A percentile compares a stretch with the other conserved stretches of the same genome.
These are phyloP conservation scores for Lycium ferocissimum DNA, from an alignment of 257 asterid species.

Conservation along the genomic window DNA sequence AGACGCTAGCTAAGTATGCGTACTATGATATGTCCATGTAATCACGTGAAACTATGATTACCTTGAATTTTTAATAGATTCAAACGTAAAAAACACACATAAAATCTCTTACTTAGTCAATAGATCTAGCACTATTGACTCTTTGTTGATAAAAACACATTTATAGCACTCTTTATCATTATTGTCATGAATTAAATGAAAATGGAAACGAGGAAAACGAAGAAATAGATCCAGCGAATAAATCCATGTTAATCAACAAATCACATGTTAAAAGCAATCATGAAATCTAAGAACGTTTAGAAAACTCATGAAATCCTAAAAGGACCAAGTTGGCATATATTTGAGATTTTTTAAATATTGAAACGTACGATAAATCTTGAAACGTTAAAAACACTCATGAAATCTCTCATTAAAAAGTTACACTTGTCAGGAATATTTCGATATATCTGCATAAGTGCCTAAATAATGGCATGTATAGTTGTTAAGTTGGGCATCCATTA, in stretches of 20 bases:
- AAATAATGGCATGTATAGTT: background rate
- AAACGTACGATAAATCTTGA: background rate
- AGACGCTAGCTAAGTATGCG: too few species aligned
- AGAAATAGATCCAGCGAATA: too few species aligned
- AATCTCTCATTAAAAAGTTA: background rate
- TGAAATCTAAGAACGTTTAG: background rate
- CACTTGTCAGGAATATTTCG: background rate
- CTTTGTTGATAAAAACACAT: too few species aligned
- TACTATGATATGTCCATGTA: background rate
- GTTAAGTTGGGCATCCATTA: background rate
- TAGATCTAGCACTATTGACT: too few species aligned
- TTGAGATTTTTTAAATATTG: background rate
- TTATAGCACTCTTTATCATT: too few species aligned
- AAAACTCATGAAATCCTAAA: background rate
- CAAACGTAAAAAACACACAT: too few species aligned
- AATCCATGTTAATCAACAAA: too few species aligned
- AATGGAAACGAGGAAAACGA: too few species aligned
- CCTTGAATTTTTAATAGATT: background rate
- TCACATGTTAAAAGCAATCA: too few species aligned
- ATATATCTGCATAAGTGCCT: too few species aligned
- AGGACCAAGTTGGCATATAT: background rate
- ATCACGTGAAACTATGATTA: background rate
- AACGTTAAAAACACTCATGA: background rate
- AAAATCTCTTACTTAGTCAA: too few species aligned
- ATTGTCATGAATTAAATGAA: too few species aligned